phyloP scores from a whole-genome alignment of 2,329 filamentous ascomycete genomes.

The Cordyceps cicadae region DNA sequence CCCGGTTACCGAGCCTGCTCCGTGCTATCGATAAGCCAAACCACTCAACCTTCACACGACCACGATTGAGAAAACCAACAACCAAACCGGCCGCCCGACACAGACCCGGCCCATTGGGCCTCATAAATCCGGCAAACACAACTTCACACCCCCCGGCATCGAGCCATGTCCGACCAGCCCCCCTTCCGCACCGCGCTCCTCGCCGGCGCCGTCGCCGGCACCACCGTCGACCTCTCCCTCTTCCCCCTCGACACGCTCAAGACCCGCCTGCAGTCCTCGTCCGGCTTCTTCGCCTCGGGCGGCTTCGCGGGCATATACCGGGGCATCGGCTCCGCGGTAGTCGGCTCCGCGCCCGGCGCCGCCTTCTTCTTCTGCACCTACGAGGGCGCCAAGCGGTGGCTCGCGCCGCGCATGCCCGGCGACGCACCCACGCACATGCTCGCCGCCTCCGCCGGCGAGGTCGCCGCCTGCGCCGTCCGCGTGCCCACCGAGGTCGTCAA shows the following conservation, averaged over 20 bases:
- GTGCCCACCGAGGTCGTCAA: slow-evolving; percentile 95
- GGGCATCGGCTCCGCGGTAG: slow-evolving; percentile 78
- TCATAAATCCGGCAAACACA: too few relatives aligned
- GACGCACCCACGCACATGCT: slow-evolving; percentile 61
- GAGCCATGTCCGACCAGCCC: not conserved
- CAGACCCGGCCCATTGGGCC: not conserved
- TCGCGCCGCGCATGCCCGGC: slow-evolving; percentile 25
- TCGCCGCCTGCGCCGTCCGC: slow-evolving; percentile 83
- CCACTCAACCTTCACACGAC: not conserved
- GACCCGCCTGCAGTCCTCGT: slow-evolving; percentile 81
- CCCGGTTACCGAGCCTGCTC: slow-evolving; percentile 5
- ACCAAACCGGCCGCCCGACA: not conserved
- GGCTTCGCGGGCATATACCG: slow-evolving; percentile 90
- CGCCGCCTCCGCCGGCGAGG: slow-evolving; percentile 77
- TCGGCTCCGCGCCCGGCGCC: slow-evolving; percentile 87
- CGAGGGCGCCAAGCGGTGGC: slow-evolving; percentile 60
- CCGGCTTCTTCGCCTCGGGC: slow-evolving; percentile 71
- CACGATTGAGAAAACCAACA: not conserved
- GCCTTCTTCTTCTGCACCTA: slow-evolving; percentile 97
- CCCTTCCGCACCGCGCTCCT: slow-evolving; percentile 54
- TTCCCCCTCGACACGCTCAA: slow-evolving; percentile 98
- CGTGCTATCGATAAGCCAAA: slow-evolving; percentile 8
- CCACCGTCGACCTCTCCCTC: slow-evolving; percentile 91
- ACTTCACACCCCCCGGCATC: too few relatives aligned
- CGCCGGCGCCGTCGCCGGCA: slow-evolving; percentile 86